These are phyloP conservation scores for Pleurotus cornucopiae DNA, from an alignment of 768 basidiomycete genomes.

Conservation along the genomic window DNA sequence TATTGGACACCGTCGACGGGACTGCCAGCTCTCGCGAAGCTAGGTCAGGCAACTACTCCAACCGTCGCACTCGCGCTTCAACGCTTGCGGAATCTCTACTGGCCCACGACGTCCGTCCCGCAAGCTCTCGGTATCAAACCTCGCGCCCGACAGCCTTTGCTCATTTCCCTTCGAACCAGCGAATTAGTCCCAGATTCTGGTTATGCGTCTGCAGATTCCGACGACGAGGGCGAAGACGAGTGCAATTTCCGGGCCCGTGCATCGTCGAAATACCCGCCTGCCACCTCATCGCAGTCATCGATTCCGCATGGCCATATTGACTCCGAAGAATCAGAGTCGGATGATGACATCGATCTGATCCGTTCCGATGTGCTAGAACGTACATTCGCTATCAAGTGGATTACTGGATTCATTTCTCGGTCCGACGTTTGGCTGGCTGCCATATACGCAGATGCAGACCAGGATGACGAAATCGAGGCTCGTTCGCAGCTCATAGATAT, in stretches of 20 bases:
- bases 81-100: constrained; percentile 50
- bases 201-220: constrained; percentile 71
- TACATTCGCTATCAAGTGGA: constrained; percentile 66
- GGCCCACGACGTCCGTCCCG: constrained; percentile 28
- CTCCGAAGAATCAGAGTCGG: not conserved
- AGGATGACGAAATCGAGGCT: constrained; percentile 30
- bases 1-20: constrained; percentile 37
- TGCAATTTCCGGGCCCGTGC: not conserved
- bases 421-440: constrained; percentile 44
- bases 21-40: constrained; percentile 53
- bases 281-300: not conserved
- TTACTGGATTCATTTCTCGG: constrained; percentile 63
- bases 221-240: constrained; percentile 35
- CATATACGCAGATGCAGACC: constrained; percentile 15
- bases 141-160: constrained; percentile 15
- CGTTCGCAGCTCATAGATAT: constrained; percentile 48
- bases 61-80: constrained; percentile 36
- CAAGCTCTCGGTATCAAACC: constrained; percentile 23
- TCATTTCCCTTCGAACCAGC: constrained; percentile 30
- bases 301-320: not conserved
- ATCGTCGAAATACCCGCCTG: constrained; percentile 9
- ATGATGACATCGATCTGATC: constrained; percentile 29
- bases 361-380: constrained; percentile 66
- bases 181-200: constrained; percentile 63
- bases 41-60: constrained; percentile 28